Conservation (phyloP, 176 grass and related monocot species). For the Rhynchospora pubera region DNA sequence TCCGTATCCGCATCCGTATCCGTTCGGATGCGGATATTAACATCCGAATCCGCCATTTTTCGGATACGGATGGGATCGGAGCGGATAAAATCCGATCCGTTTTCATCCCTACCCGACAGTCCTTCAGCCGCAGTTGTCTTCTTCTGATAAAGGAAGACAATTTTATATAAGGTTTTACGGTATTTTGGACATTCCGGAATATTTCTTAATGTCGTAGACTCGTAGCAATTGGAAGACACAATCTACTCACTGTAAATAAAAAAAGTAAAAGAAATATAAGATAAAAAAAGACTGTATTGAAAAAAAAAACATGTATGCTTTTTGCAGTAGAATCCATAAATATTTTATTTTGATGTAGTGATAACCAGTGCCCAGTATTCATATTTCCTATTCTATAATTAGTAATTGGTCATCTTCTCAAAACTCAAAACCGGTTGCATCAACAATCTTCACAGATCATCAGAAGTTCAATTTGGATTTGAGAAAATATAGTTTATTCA, state of each 20-base stretch:
- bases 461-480: not conserved
- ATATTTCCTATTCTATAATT: no score
- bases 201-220: slow-evolving; percentile 52
- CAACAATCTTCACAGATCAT: not conserved
- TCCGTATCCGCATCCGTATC: no score
- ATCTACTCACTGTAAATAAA: slow-evolving; percentile 81
- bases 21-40: no score
- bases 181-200: slow-evolving; percentile 28
- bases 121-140: slow-evolving; percentile 6
- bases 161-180: not conserved
- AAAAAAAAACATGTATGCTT: not conserved
- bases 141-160: not conserved
- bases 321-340: not conserved
- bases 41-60: no score
- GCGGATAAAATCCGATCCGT: no score
- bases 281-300: slow-evolving; percentile 4
- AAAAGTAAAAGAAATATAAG: not conserved
- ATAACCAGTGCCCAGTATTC: not conserved
- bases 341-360: not conserved
- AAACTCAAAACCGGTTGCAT: not conserved
- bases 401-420: not conserved
- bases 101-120: no score
- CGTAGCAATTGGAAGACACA: slow-evolving; percentile 86
- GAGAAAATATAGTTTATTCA: not conserved
- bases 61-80: no score